These are phyloP conservation scores for Coemansia reversa DNA, from an alignment of 192 early-diverging fungal genomes.

Conservation along the genomic window DNA sequence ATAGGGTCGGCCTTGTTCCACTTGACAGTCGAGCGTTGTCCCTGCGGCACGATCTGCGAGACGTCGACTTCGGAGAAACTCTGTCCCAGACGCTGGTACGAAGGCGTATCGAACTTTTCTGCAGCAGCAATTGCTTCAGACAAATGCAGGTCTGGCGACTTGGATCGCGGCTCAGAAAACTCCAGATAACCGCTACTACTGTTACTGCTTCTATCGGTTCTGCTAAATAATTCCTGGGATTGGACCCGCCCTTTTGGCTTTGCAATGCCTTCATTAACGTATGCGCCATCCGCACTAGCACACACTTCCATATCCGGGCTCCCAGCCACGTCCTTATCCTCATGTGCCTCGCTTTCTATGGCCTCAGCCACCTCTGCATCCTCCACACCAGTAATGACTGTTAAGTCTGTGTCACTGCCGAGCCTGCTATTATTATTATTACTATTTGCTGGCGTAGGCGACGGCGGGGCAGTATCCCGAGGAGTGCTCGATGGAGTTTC, in stretches of 20 bases:
- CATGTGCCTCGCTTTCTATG: too few relatives aligned
- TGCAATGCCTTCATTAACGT: background rate
- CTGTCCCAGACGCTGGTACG: conserved; percentile 40
- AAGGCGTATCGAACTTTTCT: conserved; percentile 35
- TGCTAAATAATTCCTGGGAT: conserved; percentile 6
- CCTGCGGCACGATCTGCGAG: conserved; percentile 28
- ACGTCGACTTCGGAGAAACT: conserved; percentile 20
- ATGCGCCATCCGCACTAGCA: too few relatives aligned
- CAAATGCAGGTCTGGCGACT: background rate
- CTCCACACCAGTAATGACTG: too few relatives aligned
- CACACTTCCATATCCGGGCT: too few relatives aligned
- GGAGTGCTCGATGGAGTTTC: conserved; percentile 2
- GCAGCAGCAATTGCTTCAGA: conserved; percentile 1
- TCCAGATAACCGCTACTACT: conserved; percentile 8
- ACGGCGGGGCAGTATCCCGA: background rate
- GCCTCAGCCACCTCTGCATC: too few relatives aligned
- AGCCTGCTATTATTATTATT: background rate
- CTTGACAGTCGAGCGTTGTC: conserved; percentile 39
- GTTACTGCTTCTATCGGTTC: conserved; percentile 5
- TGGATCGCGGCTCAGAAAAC: conserved; percentile 6
- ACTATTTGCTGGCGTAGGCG: conserved; percentile 1
- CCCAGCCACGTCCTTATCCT: too few relatives aligned
- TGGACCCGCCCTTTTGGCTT: background rate
- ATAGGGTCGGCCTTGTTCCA: conserved; percentile 55
- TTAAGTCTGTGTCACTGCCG: background rate